phyloP scores from a whole-genome alignment of 2,329 filamentous ascomycete genomes.

The Neoascochyta sp. region DNA sequence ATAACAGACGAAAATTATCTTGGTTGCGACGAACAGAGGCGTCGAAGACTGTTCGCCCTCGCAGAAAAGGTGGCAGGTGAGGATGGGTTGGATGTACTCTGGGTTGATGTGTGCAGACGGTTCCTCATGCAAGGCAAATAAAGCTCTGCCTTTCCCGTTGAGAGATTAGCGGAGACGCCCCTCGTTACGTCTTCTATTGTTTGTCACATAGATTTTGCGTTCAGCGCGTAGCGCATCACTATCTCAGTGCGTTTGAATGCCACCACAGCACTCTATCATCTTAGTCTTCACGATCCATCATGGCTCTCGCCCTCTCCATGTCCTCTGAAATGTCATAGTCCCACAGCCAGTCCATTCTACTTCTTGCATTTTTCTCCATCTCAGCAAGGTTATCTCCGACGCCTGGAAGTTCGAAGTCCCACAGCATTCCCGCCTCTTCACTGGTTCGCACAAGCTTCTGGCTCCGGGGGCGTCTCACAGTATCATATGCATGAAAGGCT shows the following conservation, averaged over 20 bases:
- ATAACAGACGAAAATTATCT: conserved; percentile 10
- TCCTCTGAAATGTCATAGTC: conserved; percentile 36
- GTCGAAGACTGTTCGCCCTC: conserved; percentile 9
- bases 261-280: no score
- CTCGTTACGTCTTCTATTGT: no score
- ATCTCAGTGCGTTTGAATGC: no score
- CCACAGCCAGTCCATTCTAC: conserved; percentile 42
- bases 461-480: conserved; percentile 37
- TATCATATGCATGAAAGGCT: conserved; percentile 41
- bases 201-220: no score
- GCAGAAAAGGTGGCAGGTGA: conserved; percentile 8
- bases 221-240: no score
- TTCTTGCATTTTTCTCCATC: conserved; percentile 25
- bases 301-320: conserved; percentile 18
- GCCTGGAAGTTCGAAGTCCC: conserved; percentile 36
- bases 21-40: conserved; percentile 5
- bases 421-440: conserved; percentile 39
- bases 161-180: no score
- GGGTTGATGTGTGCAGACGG: conserved; percentile 13
- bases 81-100: conserved; percentile 12
- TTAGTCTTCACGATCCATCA: no score
- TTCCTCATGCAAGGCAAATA: conserved; percentile 17
- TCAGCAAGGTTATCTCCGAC: conserved; percentile 35
- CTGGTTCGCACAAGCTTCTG: conserved; percentile 42
- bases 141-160: no score